A percentile compares a stretch with the other conserved stretches of the same genome.
Evolutionary conservation across 306 rosid genomes (phyloP).

Genomic region (Cucurbita ficifolia): DNA sequence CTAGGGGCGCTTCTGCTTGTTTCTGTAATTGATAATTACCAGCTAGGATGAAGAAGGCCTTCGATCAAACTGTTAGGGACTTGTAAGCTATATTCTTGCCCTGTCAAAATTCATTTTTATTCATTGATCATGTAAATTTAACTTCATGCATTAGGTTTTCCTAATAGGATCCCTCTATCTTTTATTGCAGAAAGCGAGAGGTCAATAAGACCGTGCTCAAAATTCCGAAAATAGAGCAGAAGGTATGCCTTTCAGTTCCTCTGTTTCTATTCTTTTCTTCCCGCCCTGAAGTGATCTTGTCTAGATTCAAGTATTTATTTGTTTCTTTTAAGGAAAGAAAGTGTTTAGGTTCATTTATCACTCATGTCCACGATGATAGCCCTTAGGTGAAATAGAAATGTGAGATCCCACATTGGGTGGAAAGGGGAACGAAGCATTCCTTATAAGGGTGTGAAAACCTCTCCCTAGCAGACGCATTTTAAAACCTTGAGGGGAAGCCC

Average conservation of each 20-base stretch:
- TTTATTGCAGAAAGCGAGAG: slow-evolving; percentile 73
- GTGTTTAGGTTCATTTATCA: background rate
- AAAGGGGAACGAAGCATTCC: too few species aligned
- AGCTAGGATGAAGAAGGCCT: slow-evolving; percentile 69
- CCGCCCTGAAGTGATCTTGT: background rate
- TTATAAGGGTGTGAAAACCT: too few species aligned
- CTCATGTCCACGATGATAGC: background rate
- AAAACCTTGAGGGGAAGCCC: too few species aligned
- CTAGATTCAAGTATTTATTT: background rate
- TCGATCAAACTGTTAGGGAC: slow-evolving; percentile 96
- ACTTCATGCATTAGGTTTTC: background rate
- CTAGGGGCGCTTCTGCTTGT: slow-evolving; percentile 19
- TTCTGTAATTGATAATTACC: slow-evolving; percentile 14
- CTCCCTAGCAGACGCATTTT: too few species aligned
- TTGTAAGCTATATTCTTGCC: slow-evolving; percentile 41
- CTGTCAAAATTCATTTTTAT: background rate
- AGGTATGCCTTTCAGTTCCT: slow-evolving; percentile 33
- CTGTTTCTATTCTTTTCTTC: background rate
- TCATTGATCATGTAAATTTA: background rate
- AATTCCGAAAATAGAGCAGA: slow-evolving; percentile 97
- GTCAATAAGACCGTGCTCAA: slow-evolving; percentile 93
- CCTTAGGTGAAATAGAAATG: background rate
- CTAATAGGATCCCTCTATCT: background rate
- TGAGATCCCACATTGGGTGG: too few species aligned
- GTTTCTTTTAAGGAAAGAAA: background rate